A percentile compares a stretch with the other conserved stretches of the same genome.
Conservation (phyloP, 2,329 filamentous ascomycete genomes). For the Cadophora sp. region DNA sequence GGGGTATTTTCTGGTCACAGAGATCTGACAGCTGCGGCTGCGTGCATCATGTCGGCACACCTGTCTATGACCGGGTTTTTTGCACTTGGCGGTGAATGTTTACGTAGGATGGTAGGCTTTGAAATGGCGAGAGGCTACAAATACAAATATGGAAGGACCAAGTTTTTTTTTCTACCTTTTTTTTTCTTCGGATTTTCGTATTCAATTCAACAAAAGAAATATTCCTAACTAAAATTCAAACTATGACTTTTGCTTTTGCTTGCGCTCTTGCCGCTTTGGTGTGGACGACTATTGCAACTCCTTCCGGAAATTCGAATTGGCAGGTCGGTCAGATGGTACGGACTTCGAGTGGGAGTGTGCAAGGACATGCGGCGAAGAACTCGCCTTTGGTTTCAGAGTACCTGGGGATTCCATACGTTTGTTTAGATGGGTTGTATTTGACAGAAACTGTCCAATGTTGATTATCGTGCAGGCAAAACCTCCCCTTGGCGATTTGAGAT, state of each 20-base stretch:
- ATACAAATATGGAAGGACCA: no score
- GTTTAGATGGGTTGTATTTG: background rate
- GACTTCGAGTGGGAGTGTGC: constrained; percentile 35
- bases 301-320: background rate
- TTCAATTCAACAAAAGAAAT: background rate
- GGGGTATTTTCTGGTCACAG: background rate
- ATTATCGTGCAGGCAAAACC: constrained; percentile 40
- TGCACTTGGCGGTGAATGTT: no score
- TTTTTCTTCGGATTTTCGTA: no score
- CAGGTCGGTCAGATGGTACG: constrained; percentile 17
- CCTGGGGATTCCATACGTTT: constrained; percentile 48
- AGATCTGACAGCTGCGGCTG: constrained; percentile 15
- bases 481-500: constrained; percentile 48
- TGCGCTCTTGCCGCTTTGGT: background rate
- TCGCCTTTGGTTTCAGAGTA: constrained; percentile 43
- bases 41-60: background rate
- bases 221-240: no score
- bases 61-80: background rate
- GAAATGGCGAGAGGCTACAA: no score
- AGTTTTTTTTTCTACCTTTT: no score
- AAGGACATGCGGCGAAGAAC: constrained; percentile 33
- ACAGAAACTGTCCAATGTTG: background rate
- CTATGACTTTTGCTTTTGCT: background rate
- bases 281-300: background rate
- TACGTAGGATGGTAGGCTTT: no score